Conservation (phyloP, 2,329 filamentous ascomycete species). For the Mollisia scopiformis region DNA sequence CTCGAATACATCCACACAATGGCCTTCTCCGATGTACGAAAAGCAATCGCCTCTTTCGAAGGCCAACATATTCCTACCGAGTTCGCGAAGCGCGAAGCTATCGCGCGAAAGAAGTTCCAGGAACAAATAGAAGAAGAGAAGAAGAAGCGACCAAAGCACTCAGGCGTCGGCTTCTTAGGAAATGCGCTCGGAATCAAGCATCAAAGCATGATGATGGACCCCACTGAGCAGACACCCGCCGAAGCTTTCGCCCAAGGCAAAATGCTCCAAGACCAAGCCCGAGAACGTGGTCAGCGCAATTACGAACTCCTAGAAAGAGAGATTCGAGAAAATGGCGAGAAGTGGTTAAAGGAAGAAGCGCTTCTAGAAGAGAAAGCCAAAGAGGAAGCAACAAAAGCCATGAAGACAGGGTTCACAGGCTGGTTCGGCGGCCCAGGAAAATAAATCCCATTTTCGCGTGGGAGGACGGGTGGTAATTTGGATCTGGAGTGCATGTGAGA, state of each 20-base stretch:
- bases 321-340: constrained; percentile 90
- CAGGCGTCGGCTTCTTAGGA: constrained; percentile 70
- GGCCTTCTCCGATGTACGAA: constrained; percentile 85
- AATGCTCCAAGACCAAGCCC: constrained; percentile 94
- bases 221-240: constrained; percentile 62
- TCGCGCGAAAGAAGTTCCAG: constrained; percentile 83
- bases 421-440: constrained; percentile 47
- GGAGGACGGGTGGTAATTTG: neutral
- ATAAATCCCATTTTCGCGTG: constrained; percentile 2
- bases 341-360: constrained; percentile 94
- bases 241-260: constrained; percentile 90
- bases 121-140: constrained; percentile 73
- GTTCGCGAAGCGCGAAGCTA: constrained; percentile 85
- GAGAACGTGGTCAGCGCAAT: constrained; percentile 87
- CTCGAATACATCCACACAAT: constrained; percentile 96
- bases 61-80: constrained; percentile 88
- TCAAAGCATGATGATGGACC: constrained; percentile 67
- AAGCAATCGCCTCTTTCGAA: constrained; percentile 84
- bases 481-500: constrained; percentile 5
- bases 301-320: constrained; percentile 89
- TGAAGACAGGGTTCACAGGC: constrained; percentile 77
- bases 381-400: constrained; percentile 88
- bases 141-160: constrained; percentile 61
- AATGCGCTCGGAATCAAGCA: constrained; percentile 79
- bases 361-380: constrained; percentile 85